These are phyloP conservation scores for Volvox reticuliferus DNA, from an alignment of 139 green algal species.

Conservation along the genomic window DNA sequence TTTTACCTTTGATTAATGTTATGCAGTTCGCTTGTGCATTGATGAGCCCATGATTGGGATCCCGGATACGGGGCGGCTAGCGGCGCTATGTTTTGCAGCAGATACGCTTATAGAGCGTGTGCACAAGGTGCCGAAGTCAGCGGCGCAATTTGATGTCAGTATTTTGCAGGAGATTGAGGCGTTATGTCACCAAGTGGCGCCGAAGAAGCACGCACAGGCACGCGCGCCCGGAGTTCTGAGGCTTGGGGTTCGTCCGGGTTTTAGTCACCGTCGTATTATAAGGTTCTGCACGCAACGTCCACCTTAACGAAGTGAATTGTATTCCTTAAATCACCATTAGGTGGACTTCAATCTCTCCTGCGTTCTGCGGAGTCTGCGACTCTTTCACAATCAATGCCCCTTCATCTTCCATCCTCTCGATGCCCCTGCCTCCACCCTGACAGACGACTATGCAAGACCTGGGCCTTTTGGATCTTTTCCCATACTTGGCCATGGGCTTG, in stretches of 20 bases:
- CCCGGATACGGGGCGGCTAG: slow-evolving; percentile 46
- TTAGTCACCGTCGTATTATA: too few species aligned
- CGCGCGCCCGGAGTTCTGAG: not conserved
- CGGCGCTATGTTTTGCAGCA: slow-evolving; percentile 52
- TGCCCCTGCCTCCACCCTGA: not conserved
- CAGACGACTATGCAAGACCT: slow-evolving; percentile 62
- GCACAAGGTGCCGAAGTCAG: slow-evolving; percentile 51
- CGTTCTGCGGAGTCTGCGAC: too few species aligned
- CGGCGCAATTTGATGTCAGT: slow-evolving; percentile 35
- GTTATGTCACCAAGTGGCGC: slow-evolving; percentile 45
- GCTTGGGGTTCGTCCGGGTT: too few species aligned
- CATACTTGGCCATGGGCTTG: slow-evolving; percentile 64
- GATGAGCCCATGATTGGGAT: slow-evolving; percentile 56
- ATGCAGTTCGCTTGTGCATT: slow-evolving; percentile 60
- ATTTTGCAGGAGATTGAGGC: slow-evolving; percentile 60
- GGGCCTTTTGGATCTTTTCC: slow-evolving; percentile 62
- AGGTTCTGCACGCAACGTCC: too few species aligned
- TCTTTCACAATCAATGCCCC: too few species aligned
- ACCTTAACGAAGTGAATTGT: too few species aligned
- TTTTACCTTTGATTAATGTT: not conserved
- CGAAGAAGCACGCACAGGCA: slow-evolving; percentile 45
- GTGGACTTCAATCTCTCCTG: too few species aligned
- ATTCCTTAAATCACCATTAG: too few species aligned
- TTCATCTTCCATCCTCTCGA: not conserved
- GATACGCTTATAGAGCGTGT: slow-evolving; percentile 64